Conservation (phyloP, 1,139 yeast species). For the Sugiyamaella novakii region DNA sequence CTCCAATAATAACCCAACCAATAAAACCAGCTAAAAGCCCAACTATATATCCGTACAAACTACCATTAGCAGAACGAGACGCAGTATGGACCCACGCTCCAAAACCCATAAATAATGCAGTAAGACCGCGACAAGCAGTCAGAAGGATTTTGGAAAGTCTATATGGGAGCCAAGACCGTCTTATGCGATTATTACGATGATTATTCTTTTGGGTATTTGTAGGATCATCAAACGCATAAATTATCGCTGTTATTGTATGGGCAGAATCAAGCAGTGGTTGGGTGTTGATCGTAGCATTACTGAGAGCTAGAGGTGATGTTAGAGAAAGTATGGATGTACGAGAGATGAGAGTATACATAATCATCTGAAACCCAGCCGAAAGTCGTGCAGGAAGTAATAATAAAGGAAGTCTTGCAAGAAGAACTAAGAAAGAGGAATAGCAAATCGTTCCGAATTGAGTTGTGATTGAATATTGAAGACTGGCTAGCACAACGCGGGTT, state of each 20-base stretch:
- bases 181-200: constrained; percentile 12
- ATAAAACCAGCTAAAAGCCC: constrained; percentile 46
- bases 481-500: constrained; percentile 32
- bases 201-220: neutral
- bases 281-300: constrained; percentile 43
- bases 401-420: constrained; percentile 44
- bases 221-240: constrained; percentile 20
- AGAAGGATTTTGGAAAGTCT: constrained; percentile 44
- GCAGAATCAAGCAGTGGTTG: constrained; percentile 41
- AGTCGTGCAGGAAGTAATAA: constrained; percentile 42
- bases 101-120: constrained; percentile 44
- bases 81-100: constrained; percentile 47
- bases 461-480: constrained; percentile 37
- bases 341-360: constrained; percentile 35
- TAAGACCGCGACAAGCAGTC: constrained; percentile 43
- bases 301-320: constrained; percentile 44
- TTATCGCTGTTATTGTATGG: constrained; percentile 34
- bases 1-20: constrained; percentile 49
- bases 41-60: constrained; percentile 46
- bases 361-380: constrained; percentile 33
- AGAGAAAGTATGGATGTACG: constrained; percentile 39
- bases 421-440: constrained; percentile 39
- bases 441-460: constrained; percentile 46
- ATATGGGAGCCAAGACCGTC: constrained; percentile 39
- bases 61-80: constrained; percentile 39